A percentile compares a stretch with the other conserved stretches of the same genome.
These are phyloP conservation scores for Trichoderma aggressivum DNA, from an alignment of 2,329 filamentous ascomycete genomes.

Conservation along the genomic window DNA sequence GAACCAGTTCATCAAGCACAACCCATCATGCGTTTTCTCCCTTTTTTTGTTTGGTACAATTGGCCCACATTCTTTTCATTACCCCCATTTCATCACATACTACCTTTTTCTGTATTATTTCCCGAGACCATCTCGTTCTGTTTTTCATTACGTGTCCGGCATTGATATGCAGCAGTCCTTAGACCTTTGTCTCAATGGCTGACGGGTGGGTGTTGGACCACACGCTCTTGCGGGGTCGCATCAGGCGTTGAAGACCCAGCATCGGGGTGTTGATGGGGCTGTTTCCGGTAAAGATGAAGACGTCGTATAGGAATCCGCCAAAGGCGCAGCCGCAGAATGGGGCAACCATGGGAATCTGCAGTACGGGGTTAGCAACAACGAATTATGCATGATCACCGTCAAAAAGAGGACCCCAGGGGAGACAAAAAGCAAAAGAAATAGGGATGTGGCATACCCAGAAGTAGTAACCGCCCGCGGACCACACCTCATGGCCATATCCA, in stretches of 20 bases:
- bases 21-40: not conserved
- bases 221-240: constrained; percentile 32
- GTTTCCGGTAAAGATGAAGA: constrained; percentile 66
- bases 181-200: constrained; percentile 21
- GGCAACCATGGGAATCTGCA: constrained; percentile 66
- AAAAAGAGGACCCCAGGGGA: constrained; percentile 10
- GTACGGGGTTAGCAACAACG: constrained; percentile 11
- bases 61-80: not conserved
- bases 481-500: constrained; percentile 66
- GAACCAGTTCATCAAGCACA: not conserved
- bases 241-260: constrained; percentile 57
- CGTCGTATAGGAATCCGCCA: constrained; percentile 65
- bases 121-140: constrained; percentile 13
- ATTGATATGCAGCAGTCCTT: not conserved
- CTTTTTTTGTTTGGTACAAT: not conserved
- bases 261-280: constrained; percentile 67
- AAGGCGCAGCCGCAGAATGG: constrained; percentile 63
- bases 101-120: not conserved
- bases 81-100: not conserved
- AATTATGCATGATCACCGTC: not conserved
- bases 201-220: constrained; percentile 37
- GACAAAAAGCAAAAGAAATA: not conserved
- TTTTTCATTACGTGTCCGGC: not conserved
- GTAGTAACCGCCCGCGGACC: constrained; percentile 65
- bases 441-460: constrained; percentile 58